Evolutionary conservation across 352 stramenopile genomes (phyloP).

Genomic region (Phytophthora constricta): DNA sequence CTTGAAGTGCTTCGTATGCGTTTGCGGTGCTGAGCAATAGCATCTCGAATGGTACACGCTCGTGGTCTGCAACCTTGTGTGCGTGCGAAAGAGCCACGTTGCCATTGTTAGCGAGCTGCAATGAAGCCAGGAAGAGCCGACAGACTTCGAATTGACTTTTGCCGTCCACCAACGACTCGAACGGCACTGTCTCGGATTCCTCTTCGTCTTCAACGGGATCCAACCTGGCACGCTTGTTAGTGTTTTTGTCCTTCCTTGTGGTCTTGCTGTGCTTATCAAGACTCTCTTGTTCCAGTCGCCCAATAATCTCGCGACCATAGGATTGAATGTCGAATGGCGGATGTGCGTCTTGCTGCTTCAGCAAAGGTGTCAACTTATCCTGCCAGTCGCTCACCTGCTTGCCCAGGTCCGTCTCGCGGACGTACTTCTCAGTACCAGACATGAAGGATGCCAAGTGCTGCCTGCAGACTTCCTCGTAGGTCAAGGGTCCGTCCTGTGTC

Average conservation of each 20-base stretch:
- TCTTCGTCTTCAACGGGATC: conserved; percentile 24
- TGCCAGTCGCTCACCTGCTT: conserved; percentile 83
- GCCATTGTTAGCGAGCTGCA: conserved; percentile 92
- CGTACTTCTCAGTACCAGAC: conserved; percentile 81
- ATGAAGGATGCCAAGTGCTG: conserved; percentile 84
- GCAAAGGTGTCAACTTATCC: conserved; percentile 68
- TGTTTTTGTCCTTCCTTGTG: conserved; percentile 27
- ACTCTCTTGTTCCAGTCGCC: conserved; percentile 48
- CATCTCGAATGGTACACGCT: conserved; percentile 71
- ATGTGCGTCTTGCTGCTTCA: conserved; percentile 73
- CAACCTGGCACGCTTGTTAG: conserved; percentile 31
- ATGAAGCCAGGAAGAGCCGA: conserved; percentile 89
- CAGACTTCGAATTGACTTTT: conserved; percentile 83
- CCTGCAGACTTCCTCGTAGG: conserved; percentile 77
- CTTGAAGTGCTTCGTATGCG: conserved; percentile 67
- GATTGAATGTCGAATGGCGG: conserved; percentile 81
- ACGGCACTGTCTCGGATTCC: conserved; percentile 41
- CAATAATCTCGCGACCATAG: conserved; percentile 69
- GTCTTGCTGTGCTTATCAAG: conserved; percentile 36
- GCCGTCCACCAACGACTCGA: conserved; percentile 62
- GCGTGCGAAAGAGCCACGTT: conserved; percentile 87
- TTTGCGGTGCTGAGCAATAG: conserved; percentile 65
- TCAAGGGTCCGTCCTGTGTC: conserved; percentile 38
- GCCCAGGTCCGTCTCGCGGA: conserved; percentile 60
- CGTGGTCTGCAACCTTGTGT: conserved; percentile 63